Evolutionary conservation across 2,329 filamentous ascomycete genomes (phyloP), one percentile per base, ranked within the genome.

Genomic region (Colletotrichum spaethianum): DNA sequence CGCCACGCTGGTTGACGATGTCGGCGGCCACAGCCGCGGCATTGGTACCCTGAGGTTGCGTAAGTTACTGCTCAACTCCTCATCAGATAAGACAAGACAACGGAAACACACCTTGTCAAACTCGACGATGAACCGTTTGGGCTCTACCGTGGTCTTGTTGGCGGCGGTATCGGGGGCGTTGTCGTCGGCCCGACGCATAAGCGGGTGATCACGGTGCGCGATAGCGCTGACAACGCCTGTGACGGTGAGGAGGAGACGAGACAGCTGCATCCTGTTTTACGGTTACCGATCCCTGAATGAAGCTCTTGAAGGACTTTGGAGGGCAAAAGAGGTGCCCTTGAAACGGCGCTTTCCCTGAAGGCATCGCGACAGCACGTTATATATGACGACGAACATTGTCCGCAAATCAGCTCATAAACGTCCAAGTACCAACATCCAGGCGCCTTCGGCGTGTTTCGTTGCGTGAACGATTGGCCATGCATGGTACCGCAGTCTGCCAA

Each of bases 41-140:
- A n/a, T 70, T 63, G 42, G 59, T 46, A 20, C 52, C 66, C 59
- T 73, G 67, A 18, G 16, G 46, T 38, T 8, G 7, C 59, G 40
- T 68, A 7, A 67, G 56, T 50, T n/a, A 38, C 20, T 36, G 31
- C 46, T 71, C 7, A 3, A 31, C 33, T 2, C 2, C 26, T 23
- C 8, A 28, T 5, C 5, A 26, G 1, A 2, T 36, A 33, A 38
- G 18, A 12, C 6, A 18, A 20, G n/a, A 20, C 18, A 28, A 23
- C 26, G 7, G 36, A n/a, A 28, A 36, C 33, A 8, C 6, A 56
- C 62, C 28, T 68, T 18, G 55, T 65, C 28, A 48, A 74, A 52
- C 57, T 74, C 72, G 28, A 74, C 36, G 28, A 74, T 74, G 63
- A 74, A 69, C 46, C 69, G 64, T 36, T 74, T 74, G 12, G 72